Evolutionary conservation across 768 basidiomycete genomes (phyloP).

Genomic region (Lentinula sp.): DNA sequence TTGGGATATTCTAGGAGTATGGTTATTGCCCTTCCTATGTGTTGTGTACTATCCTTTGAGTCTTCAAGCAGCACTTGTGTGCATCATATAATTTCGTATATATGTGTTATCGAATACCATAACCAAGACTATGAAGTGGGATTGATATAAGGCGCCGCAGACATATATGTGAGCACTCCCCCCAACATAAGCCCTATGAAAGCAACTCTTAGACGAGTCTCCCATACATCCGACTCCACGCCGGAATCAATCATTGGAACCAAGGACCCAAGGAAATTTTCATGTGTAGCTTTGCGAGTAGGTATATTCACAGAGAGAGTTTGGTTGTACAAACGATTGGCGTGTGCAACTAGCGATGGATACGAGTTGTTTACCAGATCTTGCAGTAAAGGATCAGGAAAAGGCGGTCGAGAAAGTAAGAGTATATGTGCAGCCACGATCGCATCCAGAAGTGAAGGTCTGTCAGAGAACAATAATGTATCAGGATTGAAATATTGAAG

Average conservation of each 20-base stretch:
- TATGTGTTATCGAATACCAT: no score
- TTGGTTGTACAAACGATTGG: slow-evolving; percentile 36
- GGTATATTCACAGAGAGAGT: neutral
- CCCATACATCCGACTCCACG: slow-evolving; percentile 1
- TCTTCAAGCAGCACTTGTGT: slow-evolving; percentile 62
- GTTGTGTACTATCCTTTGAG: slow-evolving; percentile 73
- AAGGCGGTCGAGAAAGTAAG: slow-evolving; percentile 50
- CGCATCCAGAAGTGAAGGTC: slow-evolving; percentile 59
- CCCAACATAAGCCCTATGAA: neutral
- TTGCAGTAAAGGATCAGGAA: slow-evolving; percentile 55
- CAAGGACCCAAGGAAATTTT: slow-evolving; percentile 5
- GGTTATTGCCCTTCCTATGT: slow-evolving; percentile 81
- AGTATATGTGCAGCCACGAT: slow-evolving; percentile 65
- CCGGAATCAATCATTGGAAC: neutral
- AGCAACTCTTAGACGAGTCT: neutral
- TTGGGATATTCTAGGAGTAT: slow-evolving; percentile 75
- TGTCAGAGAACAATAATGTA: slow-evolving; percentile 18
- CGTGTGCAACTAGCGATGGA: slow-evolving; percentile 52
- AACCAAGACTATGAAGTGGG: no score
- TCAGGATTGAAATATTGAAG: no score
- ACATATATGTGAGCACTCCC: neutral
- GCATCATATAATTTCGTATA: slow-evolving; percentile 23
- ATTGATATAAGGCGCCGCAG: neutral
- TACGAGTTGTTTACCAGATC: slow-evolving; percentile 50
- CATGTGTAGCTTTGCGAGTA: neutral